Evolutionary conservation across 2,329 filamentous ascomycete genomes (phyloP), one percentile per base, ranked within the genome.

Genomic region (Epicoccum sorghinum): DNA sequence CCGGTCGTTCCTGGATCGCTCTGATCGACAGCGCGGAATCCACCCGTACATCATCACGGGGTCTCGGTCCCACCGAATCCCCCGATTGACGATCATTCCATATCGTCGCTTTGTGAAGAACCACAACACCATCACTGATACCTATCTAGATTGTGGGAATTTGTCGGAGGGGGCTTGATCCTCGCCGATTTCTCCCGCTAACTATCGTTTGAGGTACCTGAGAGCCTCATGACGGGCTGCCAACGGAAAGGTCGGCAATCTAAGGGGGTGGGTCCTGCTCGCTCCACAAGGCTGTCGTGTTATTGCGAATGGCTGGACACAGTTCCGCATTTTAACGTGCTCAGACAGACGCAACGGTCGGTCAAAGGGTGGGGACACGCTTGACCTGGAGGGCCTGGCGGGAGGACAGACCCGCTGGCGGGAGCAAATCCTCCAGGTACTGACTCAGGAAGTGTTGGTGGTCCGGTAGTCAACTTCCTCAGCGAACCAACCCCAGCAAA

Each of bases 401-500:
- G 46, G 47, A 55, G 52, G 52, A 50, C 52, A 43, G 41, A 55
- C 46, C 52, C 52, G 46, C 32, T 24, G n/a, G 37, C 42, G 52
- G 47, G 37, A 50, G 10, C 4, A 39, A 23, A 4, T 10, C 18
- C 33, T 18, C 8, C 18, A 2, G 1, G 4, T 10, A 46, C 27
- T 39, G 36, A 55, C n/a, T 50, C 45, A 41, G 13, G 8, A 13
- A 25, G 24, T 35, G 13, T 40, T 51, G 14, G 13, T 22, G 18
- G 18, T 18, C 18, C 18, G 3, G 3, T 18, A 3, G 18, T 18
- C 18, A 18, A 3, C 18, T 18, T 18, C 18, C 18, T 18, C 3
- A 18, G 18, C 18, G 18, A 18, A 18, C 18, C 18, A 18, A 1
- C 18, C 3, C 18, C 18, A 18, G 18, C 18, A 18, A 18, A 18